Percentiles rank a stretch among this genome's conserved stretches.
Conservation (phyloP, 1,139 yeast species). For the Wickerhamomyces sp. region DNA sequence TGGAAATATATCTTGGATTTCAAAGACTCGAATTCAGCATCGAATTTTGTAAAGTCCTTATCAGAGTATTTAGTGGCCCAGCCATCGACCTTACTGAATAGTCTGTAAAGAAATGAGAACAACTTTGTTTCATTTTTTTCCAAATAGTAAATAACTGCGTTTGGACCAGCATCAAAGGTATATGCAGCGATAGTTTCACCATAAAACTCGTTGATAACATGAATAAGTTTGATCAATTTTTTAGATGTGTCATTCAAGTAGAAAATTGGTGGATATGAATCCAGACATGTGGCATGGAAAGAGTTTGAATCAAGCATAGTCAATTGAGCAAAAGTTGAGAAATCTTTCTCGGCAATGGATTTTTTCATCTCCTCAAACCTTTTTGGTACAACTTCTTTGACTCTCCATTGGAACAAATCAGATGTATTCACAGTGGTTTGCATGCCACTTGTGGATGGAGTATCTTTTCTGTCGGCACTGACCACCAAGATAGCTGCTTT, state of each 20-base stretch:
- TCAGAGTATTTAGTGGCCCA: constrained; percentile 48
- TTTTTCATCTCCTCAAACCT: constrained; percentile 79
- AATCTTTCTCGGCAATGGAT: constrained; percentile 67
- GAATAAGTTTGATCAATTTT: constrained; percentile 76
- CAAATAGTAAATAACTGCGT: constrained; percentile 89
- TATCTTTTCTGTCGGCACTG: constrained; percentile 88
- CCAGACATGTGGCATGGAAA: constrained; percentile 95
- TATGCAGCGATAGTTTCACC: constrained; percentile 81
- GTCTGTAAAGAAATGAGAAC: constrained; percentile 50
- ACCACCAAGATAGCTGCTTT: constrained; percentile 91
- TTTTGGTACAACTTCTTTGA: constrained; percentile 74
- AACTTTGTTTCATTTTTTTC: constrained; percentile 65
- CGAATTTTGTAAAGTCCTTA: constrained; percentile 24
- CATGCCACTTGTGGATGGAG: constrained; percentile 95
- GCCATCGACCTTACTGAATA: constrained; percentile 58
- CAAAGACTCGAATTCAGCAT: constrained; percentile 32
- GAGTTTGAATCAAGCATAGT: constrained; percentile 97
- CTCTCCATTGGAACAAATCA: constrained; percentile 74
- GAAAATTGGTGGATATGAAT: constrained; percentile 92
- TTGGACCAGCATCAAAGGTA: constrained; percentile 99
- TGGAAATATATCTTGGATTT: constrained; percentile 30
- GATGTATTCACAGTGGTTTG: constrained; percentile 89
- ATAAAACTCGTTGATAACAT: constrained; percentile 63
- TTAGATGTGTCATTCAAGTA: constrained; percentile 95
- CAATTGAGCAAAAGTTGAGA: constrained; percentile 73